These are phyloP conservation scores for Cyclostephanos tholiformis DNA, from an alignment of 108 stramenopile species.

Conservation along the genomic window DNA sequence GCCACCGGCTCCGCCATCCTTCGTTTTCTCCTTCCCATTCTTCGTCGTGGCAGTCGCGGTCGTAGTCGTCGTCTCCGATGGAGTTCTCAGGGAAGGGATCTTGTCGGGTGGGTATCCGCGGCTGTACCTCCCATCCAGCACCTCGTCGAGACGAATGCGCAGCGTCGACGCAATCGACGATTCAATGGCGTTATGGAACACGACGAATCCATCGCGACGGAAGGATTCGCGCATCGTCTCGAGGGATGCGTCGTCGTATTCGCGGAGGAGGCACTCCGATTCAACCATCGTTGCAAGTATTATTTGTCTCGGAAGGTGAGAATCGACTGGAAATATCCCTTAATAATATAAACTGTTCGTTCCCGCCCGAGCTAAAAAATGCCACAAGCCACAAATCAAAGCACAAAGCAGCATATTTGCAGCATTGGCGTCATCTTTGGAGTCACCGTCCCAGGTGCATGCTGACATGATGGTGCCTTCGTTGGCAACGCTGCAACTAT, in stretches of 20 bases:
- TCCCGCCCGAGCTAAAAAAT: too few relatives aligned
- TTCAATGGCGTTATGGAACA: conserved; percentile 54
- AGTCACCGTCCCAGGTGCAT: too few relatives aligned
- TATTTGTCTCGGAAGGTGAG: too few relatives aligned
- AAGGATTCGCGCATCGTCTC: conserved; percentile 35
- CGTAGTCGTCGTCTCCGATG: conserved; percentile 5
- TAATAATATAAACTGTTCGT: too few relatives aligned
- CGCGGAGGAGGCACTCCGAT: too few relatives aligned
- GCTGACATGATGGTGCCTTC: too few relatives aligned
- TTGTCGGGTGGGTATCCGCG: conserved; percentile 71
- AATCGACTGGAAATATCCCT: too few relatives aligned
- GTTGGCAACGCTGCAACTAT: too few relatives aligned
- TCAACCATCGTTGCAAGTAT: too few relatives aligned
- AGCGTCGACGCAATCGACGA: conserved; percentile 41
- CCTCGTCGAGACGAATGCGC: conserved; percentile 64
- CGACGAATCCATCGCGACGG: conserved; percentile 66
- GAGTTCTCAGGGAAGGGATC: conserved; percentile 43
- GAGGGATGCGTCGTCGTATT: background rate
- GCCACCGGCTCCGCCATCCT: background rate
- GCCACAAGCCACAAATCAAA: too few relatives aligned
- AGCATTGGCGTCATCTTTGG: too few relatives aligned
- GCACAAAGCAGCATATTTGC: too few relatives aligned
- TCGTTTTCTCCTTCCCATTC: background rate
- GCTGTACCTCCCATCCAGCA: conserved; percentile 72
- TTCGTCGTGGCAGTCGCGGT: background rate